Conservation (phyloP, 2,329 filamentous ascomycete species). For the Parafenestella ontariensis region DNA sequence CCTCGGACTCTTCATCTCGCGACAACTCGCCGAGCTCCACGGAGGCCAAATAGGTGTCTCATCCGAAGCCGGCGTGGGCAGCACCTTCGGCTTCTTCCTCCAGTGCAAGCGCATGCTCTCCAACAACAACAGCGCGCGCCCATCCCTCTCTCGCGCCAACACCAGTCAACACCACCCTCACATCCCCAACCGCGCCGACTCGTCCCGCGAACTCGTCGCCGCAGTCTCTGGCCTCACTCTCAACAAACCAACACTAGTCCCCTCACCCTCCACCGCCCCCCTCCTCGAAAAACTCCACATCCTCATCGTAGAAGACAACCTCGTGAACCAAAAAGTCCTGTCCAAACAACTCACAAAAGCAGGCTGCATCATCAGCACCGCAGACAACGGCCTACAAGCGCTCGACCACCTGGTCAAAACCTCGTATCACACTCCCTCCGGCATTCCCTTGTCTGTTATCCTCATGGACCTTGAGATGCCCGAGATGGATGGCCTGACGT, state of each 20-base stretch:
- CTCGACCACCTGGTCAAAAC: constrained; percentile 34
- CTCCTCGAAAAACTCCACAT: constrained; percentile 27
- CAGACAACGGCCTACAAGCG: constrained; percentile 44
- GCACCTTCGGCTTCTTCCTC: constrained; percentile 46
- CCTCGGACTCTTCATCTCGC: constrained; percentile 47
- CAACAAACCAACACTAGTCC: neutral
- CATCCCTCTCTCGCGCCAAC: constrained; percentile 3
- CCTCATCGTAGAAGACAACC: constrained; percentile 47
- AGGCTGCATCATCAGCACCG: constrained; percentile 38
- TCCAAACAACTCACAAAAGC: constrained; percentile 41
- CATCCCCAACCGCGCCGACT: constrained; percentile 11
- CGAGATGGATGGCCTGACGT: constrained; percentile 48
- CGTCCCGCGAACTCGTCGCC: constrained; percentile 9
- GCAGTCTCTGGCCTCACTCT: constrained; percentile 8
- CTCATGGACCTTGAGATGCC: constrained; percentile 51
- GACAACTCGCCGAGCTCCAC: constrained; percentile 45
- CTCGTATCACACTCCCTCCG: constrained; percentile 13
- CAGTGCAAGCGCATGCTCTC: constrained; percentile 28
- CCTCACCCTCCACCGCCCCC: neutral
- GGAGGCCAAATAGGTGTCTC: constrained; percentile 46
- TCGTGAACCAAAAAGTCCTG: constrained; percentile 47
- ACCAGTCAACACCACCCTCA: constrained; percentile 2
- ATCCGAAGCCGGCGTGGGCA: constrained; percentile 38
- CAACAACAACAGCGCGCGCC: constrained; percentile 5
- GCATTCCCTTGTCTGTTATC: constrained; percentile 36